A percentile compares a stretch with the other conserved stretches of the same genome.
phyloP scores from a whole-genome alignment of 2,329 filamentous ascomycete genomes.

The Neurospora sp. region DNA sequence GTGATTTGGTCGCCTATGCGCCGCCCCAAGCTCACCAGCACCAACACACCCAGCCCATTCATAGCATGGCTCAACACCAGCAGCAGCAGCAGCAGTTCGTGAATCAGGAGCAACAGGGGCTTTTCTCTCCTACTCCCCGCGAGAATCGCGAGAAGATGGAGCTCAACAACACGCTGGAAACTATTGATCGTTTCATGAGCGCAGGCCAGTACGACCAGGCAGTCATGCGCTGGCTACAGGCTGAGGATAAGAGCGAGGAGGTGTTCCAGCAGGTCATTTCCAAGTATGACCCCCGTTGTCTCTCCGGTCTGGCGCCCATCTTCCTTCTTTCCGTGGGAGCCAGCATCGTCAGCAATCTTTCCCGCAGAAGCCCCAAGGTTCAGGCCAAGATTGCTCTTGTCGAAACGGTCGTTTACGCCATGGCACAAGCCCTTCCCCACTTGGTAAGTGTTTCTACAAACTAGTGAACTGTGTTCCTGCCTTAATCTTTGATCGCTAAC shows the following conservation, averaged over 20 bases:
- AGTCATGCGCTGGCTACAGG: slow-evolving; percentile 58
- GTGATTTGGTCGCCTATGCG: slow-evolving; percentile 13
- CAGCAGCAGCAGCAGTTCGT: slow-evolving; percentile 16
- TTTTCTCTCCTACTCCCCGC: slow-evolving; percentile 30
- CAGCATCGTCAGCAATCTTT: slow-evolving; percentile 50
- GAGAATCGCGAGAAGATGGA: slow-evolving; percentile 42
- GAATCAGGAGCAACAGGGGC: slow-evolving; percentile 22
- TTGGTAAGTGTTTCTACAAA: slow-evolving; percentile 36
- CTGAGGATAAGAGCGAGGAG: slow-evolving; percentile 46
- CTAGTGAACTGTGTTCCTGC: neutral
- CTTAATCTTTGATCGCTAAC: slow-evolving; percentile 8
- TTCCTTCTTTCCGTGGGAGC: slow-evolving; percentile 56
- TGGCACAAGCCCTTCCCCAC: slow-evolving; percentile 36
- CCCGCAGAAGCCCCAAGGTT: slow-evolving; percentile 34
- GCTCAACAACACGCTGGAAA: slow-evolving; percentile 42
- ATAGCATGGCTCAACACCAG: slow-evolving; percentile 13
- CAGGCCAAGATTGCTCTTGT: slow-evolving; percentile 51
- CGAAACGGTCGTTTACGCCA: slow-evolving; percentile 47
- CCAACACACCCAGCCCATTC: slow-evolving; percentile 14
- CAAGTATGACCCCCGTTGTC: slow-evolving; percentile 40
- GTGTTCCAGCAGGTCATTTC: slow-evolving; percentile 49
- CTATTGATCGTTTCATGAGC: slow-evolving; percentile 53
- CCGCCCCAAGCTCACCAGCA: slow-evolving; percentile 15
- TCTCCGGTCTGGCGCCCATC: slow-evolving; percentile 49
- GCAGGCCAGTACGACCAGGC: slow-evolving; percentile 52